phyloP scores from a whole-genome alignment of 148 eudicot genomes.

The Rhododendron kiyosumense region DNA sequence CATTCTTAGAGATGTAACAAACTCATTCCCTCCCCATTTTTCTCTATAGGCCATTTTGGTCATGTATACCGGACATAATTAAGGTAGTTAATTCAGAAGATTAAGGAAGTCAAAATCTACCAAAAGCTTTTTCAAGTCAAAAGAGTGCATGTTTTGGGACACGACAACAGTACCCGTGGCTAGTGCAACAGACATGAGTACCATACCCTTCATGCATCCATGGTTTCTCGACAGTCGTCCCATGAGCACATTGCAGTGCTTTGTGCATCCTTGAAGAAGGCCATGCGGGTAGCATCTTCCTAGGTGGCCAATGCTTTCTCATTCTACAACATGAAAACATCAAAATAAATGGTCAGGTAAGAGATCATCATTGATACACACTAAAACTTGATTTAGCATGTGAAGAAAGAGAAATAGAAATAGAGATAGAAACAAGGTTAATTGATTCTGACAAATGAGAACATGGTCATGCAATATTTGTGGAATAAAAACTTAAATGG shows the following conservation, averaged over 20 bases:
- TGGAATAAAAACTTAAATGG: background rate
- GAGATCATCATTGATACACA: background rate
- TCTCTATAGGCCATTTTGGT: background rate
- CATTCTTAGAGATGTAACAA: too few relatives aligned
- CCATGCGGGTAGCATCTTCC: slow-evolving; percentile 20
- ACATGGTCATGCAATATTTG: background rate
- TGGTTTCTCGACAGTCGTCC: slow-evolving; percentile 28
- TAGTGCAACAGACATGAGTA: slow-evolving; percentile 17
- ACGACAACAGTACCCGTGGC: slow-evolving; percentile 29
- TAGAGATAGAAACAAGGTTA: background rate
- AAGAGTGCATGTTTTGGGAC: slow-evolving; percentile 20
- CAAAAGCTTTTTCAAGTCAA: slow-evolving; percentile 11
- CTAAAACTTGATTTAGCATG: background rate
- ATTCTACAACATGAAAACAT: slow-evolving; percentile 26
- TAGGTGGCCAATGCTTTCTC: slow-evolving; percentile 36
- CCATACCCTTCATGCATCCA: slow-evolving; percentile 31
- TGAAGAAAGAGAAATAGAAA: background rate
- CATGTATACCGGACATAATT: background rate
- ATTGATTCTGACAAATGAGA: background rate
- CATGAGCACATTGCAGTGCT: slow-evolving; percentile 38
- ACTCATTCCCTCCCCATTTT: too few relatives aligned
- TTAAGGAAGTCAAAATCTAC: slow-evolving; percentile 7
- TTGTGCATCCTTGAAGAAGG: slow-evolving; percentile 42
- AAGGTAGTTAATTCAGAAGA: background rate
- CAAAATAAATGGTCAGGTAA: background rate